Conservation (phyloP, 768 basidiomycete species). For the Lactarius quietus region DNA sequence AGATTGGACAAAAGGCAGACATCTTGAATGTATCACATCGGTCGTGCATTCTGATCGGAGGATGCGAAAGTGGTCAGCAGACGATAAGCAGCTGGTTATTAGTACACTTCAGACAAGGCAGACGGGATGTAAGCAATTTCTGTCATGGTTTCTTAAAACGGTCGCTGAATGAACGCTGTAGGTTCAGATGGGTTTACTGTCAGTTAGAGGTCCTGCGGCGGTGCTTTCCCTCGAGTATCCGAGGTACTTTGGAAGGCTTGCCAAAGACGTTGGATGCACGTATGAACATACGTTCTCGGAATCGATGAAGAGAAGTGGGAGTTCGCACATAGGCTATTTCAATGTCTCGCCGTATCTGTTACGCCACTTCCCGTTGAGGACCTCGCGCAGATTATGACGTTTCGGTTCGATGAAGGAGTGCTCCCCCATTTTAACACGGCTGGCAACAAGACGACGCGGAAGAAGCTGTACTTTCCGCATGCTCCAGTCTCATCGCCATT, state of each 20-base stretch:
- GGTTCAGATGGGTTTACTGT: too few species aligned
- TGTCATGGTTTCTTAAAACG: too few species aligned
- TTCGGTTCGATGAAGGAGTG: neutral
- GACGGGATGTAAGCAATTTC: too few species aligned
- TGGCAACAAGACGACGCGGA: neutral
- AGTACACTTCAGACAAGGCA: too few species aligned
- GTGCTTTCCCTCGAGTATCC: neutral
- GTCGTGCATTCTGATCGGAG: too few species aligned
- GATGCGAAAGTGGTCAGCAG: too few species aligned
- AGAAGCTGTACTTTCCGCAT: neutral
- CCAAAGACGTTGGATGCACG: neutral
- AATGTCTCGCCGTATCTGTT: neutral
- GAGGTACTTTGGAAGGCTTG: neutral
- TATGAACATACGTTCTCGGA: neutral
- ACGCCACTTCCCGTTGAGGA: neutral
- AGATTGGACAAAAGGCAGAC: neutral
- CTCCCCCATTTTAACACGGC: neutral
- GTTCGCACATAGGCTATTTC: neutral
- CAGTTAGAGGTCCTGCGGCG: too few species aligned
- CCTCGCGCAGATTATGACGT: neutral
- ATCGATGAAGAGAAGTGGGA: neutral
- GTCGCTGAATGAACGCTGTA: too few species aligned
- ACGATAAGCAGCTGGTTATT: too few species aligned
- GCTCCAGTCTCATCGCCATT: conserved; percentile 3
- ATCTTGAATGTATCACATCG: too few species aligned